Base-by-base conservation (phyloP, 1,284 basidiomycete genomes). In the Malassezia slooffiae region DNA sequence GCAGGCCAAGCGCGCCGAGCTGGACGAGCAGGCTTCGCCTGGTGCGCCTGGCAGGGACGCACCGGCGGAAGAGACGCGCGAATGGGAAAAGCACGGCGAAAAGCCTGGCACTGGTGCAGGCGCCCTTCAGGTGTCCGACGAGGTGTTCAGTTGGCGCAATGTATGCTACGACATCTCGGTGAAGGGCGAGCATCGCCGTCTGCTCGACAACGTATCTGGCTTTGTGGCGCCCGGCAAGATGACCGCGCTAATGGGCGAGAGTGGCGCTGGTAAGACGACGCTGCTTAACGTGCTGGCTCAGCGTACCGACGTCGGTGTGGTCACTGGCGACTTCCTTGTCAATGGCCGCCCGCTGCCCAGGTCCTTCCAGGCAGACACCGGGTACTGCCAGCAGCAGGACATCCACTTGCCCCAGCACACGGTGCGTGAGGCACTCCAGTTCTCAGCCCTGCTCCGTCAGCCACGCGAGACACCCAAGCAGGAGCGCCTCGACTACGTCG, bases 191-290 rank as follows among this genome's bases (percentile, higher is more conserved):
- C 34, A 30, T 6, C 53, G 58, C 5, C 42, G 47, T 3, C 51
- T 60, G 19, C 46, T 60, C 21, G 43, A 52, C 38, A 38, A 57
- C 4, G 85, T 80, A 9, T 43, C 35, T 9, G 58, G 55, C 11
- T 60, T 38, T 30, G 50, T 55, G 16, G 39, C 42, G 12, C 55
- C 55, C 3, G 55, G 55, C 13, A 50, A 47, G 34, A 47, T 58
- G 41, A 55, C 52, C 8, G 55, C 55, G 3, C 37, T 60, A 11
- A 60, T 60, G 58, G 58, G 58, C 26, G 49, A 47, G 30, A 52
- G 48, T 2, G 58, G 58, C 19, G 58, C 58, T 1, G 56, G 56
- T 8, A 59, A 59, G 41, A 59, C 57, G 10, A 57, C 57, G 4
- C 41, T 59, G 32, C 48, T 59, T 31, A 50, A 59, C 31, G 51